phyloP scores from a whole-genome alignment of 129 eudicot species.

The Scalesia atractyloides region DNA sequence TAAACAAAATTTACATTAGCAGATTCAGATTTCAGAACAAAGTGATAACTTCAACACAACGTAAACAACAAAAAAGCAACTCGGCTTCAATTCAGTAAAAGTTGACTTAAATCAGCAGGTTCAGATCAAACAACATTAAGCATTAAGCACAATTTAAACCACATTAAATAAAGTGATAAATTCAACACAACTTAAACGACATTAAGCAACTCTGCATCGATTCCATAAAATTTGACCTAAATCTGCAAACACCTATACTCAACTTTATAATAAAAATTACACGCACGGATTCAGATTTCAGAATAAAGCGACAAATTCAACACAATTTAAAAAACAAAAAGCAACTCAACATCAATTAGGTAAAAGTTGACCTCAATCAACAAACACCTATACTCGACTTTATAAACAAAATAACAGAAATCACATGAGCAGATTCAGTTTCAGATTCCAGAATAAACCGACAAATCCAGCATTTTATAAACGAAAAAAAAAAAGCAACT shows the following conservation, averaged over 20 bases:
- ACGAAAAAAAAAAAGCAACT: neutral
- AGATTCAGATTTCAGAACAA: neutral
- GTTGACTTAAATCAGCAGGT: neutral
- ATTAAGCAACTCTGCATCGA: neutral
- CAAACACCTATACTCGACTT: neutral
- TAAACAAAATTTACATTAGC: slow-evolving; percentile 14
- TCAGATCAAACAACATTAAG: too few relatives aligned
- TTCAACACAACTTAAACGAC: neutral
- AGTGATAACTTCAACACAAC: too few relatives aligned
- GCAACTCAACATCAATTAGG: neutral
- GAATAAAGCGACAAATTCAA: neutral
- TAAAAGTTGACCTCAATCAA: neutral
- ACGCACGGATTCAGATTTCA: neutral
- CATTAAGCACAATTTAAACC: too few relatives aligned
- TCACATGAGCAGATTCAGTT: too few relatives aligned
- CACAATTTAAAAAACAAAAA: neutral
- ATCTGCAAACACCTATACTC: neutral
- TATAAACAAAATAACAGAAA: too few relatives aligned
- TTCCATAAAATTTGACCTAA: neutral
- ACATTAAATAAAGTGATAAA: neutral
- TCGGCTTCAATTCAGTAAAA: neutral
- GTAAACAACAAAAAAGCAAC: neutral
- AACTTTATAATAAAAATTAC: neutral
- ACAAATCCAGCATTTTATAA: too few relatives aligned
- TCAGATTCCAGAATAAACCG: neutral